Evolutionary conservation across 1,139 yeast genomes (phyloP).

Genomic region (Kodamaea derodonti): DNA sequence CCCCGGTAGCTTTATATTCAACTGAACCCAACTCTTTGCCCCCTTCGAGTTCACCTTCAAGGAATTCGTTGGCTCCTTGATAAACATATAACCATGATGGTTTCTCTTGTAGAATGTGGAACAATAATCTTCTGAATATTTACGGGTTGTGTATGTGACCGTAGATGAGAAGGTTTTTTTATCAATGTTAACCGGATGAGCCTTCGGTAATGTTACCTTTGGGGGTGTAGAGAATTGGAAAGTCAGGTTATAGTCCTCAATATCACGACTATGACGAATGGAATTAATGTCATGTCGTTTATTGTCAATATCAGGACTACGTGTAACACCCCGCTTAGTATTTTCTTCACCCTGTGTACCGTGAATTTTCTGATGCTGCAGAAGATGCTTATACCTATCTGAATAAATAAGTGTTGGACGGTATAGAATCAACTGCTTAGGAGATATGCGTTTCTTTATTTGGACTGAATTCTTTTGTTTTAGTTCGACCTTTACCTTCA

Average conservation of each 20-base stretch:
- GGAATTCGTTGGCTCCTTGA: slow-evolving; percentile 29
- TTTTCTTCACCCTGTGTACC: no score
- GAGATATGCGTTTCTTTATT: background rate
- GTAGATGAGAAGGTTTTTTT: background rate
- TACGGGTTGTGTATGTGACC: slow-evolving; percentile 2
- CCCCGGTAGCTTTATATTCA: slow-evolving; percentile 20
- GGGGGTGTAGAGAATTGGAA: no score
- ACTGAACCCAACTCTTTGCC: slow-evolving; percentile 27
- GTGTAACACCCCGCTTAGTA: no score
- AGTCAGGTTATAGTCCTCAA: no score
- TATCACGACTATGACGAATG: no score
- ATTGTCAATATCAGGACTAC: no score
- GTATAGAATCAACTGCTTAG: background rate
- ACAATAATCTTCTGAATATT: slow-evolving; percentile 24
- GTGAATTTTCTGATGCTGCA: no score
- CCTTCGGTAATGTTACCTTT: no score
- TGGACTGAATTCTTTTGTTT: background rate
- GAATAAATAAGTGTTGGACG: background rate
- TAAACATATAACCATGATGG: slow-evolving; percentile 36
- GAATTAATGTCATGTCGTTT: no score
- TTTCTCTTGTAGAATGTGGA: slow-evolving; percentile 37
- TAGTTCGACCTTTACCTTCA: background rate
- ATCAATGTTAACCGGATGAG: no score
- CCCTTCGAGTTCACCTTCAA: slow-evolving; percentile 26
- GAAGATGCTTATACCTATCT: background rate